Evolutionary conservation across 202 grass and related monocot genomes (phyloP).

Genomic region (Digitaria exilis): DNA sequence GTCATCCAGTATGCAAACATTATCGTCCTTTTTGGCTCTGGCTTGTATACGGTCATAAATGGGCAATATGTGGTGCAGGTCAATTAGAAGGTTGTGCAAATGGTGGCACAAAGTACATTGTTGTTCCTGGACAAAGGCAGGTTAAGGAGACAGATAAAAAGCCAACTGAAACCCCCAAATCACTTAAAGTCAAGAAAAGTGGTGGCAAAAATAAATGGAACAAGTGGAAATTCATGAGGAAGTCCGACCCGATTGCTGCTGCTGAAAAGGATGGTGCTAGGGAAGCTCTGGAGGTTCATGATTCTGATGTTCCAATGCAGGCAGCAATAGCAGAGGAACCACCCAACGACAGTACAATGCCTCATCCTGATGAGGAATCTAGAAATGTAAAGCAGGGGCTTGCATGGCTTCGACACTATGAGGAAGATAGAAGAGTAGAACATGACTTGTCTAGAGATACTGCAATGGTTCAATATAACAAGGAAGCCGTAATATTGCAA

Average conservation of each 20-base stretch:
- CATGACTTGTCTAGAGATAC: not conserved
- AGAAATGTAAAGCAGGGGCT: not conserved
- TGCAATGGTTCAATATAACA: not conserved
- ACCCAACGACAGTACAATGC: not conserved
- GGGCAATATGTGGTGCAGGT: slow-evolving; percentile 55
- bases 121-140: slow-evolving; percentile 69
- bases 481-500: slow-evolving; percentile 18
- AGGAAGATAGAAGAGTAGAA: slow-evolving; percentile 8
- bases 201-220: slow-evolving; percentile 79
- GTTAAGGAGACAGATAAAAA: slow-evolving; percentile 51
- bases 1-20: not conserved
- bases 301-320: slow-evolving; percentile 29
- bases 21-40: slow-evolving; percentile 11
- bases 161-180: slow-evolving; percentile 43
- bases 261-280: slow-evolving; percentile 50
- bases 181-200: slow-evolving; percentile 72
- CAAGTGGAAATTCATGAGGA: slow-evolving; percentile 49
- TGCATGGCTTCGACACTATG: not conserved
- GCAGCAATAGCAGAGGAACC: slow-evolving; percentile 19
- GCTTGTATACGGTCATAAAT: slow-evolving; percentile 17
- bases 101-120: slow-evolving; percentile 63
- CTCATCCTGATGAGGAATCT: not conserved
- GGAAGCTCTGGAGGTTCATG: slow-evolving; percentile 18
- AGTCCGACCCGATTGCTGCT: slow-evolving; percentile 38
- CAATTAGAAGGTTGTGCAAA: slow-evolving; percentile 52